Conservation (phyloP, 441 rosid species). For the Kokia cookei region DNA sequence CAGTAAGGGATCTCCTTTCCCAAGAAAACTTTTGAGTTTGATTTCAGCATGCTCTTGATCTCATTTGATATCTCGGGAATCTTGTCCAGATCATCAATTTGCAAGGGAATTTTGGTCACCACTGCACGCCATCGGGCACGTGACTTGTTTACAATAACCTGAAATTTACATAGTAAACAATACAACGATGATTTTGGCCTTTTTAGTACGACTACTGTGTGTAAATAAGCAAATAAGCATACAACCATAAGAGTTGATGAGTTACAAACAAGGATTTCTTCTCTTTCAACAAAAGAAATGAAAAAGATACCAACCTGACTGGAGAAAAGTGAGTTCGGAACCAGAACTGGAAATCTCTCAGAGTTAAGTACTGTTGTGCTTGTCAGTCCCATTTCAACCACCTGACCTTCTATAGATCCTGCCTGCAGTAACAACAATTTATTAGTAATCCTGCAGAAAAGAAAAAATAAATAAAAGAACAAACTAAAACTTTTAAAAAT, state of each 20-base stretch:
- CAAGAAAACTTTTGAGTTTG: constrained; percentile 65
- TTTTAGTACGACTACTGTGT: neutral
- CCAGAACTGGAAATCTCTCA: constrained; percentile 75
- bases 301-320: constrained; percentile 57
- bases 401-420: constrained; percentile 88
- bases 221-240: neutral
- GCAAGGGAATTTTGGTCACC: constrained; percentile 56
- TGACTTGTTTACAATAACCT: constrained; percentile 89
- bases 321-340: constrained; percentile 89
- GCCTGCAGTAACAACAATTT: constrained; percentile 40
- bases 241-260: neutral
- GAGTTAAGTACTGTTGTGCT: constrained; percentile 68
- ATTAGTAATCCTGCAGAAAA: neutral
- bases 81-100: constrained; percentile 58
- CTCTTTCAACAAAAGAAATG: neutral
- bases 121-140: constrained; percentile 74
- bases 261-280: neutral
- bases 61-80: constrained; percentile 58
- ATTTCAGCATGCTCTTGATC: constrained; percentile 53
- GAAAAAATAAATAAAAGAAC: neutral
- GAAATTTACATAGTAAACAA: neutral
- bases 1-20: constrained; percentile 84
- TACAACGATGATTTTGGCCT: neutral
- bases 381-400: constrained; percentile 86
- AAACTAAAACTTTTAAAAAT: neutral